phyloP scores from a whole-genome alignment of 148 eudicot genomes.

The Rhododendron vialii region DNA sequence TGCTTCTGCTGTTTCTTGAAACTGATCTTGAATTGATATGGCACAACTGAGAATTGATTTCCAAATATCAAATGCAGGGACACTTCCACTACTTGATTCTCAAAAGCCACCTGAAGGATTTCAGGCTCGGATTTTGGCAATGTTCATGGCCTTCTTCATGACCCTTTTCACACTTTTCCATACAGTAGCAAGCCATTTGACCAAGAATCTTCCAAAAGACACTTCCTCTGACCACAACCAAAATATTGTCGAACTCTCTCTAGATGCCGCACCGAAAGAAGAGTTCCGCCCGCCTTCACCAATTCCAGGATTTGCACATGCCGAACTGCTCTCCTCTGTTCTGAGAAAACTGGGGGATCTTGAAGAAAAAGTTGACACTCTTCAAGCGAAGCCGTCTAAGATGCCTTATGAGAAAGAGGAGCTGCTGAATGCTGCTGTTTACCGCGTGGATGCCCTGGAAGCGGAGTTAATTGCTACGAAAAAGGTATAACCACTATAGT shows the following conservation, averaged over 20 bases:
- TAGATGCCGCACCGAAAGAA: constrained; percentile 35
- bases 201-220: constrained; percentile 45
- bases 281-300: constrained; percentile 69
- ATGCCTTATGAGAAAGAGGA: constrained; percentile 72
- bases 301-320: constrained; percentile 46
- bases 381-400: constrained; percentile 61
- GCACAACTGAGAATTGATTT: constrained; percentile 1
- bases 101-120: constrained; percentile 46
- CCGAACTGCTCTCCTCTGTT: constrained; percentile 51
- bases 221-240: constrained; percentile 25
- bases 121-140: constrained; percentile 39
- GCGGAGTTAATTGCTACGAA: constrained; percentile 85
- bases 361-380: constrained; percentile 55
- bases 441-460: constrained; percentile 67
- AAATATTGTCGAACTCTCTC: constrained; percentile 30
- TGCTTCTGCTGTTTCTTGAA: neutral
- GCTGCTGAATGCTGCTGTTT: constrained; percentile 71
- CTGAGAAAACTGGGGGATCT: constrained; percentile 52
- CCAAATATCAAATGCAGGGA: constrained; percentile 39
- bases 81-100: constrained; percentile 28
- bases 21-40: neutral
- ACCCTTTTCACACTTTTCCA: constrained; percentile 46
- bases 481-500: constrained; percentile 46
- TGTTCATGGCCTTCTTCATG: constrained; percentile 59
- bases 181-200: constrained; percentile 33